Base-by-base conservation (phyloP, 441 rosid genomes). In the Gossypium davidsonii region DNA sequence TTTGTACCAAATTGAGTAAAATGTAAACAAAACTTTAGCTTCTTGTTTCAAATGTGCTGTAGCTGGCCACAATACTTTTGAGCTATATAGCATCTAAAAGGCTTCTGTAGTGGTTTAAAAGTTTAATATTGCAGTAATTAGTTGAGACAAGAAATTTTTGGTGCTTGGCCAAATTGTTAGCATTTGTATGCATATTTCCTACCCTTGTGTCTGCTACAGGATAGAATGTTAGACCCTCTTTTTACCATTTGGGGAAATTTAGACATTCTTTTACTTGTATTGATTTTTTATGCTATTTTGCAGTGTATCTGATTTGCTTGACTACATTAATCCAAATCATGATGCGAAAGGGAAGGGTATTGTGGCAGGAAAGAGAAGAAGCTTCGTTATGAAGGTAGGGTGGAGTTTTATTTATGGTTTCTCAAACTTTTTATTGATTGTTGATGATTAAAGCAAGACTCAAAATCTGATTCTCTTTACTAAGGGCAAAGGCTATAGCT, bases 261-360 rank as follows among this genome's bases (percentile, higher is more conserved):
- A 39, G 14, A 6, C 59, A 34, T 52, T 70, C 69, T 67, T 67
- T 25, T 67, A 74, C 75, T 74, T 68, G 77, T 65, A 39, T 9
- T 75, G 37, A 70, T 71, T 1, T 51, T 71, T 77, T 74, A 56
- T 74, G 74, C 74, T 57, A 15, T 63, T 71, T 83, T 77, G 75
- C 89, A 90, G 92, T 78, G 92, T 90, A 59, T 88, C 95, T 17
- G 95, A 90, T 79, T 85, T 90, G 74, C 91, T 90, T 31, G 92
- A 90, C 81, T 90, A 85, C 83, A 90, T 90, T 75, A 88, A 85
- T 81, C 92, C 91, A 74, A 87, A 83, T 80, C 87, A 88, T 57
- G 87, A 83, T 76, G 83, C 82, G 75, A 88, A 90, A 79, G 92
- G 89, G 60, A 87, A 87, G 76, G 87, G 78, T 70, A 78, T 79